Evolutionary conservation across 2,329 filamentous ascomycete species (phyloP).

Genomic region (Conoideocrella luteorostrata): DNA sequence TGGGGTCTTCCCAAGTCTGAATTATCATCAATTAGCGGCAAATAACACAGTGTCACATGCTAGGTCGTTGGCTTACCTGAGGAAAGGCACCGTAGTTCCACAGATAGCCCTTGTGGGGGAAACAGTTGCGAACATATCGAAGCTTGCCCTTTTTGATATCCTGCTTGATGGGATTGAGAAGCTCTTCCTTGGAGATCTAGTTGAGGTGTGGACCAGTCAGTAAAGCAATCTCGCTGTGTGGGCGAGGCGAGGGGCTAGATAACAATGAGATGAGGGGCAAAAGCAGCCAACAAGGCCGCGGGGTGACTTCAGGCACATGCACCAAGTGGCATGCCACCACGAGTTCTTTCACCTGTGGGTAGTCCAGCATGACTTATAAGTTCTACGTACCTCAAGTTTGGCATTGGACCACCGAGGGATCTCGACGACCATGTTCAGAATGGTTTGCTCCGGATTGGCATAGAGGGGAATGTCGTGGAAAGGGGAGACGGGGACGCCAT

Average conservation of each 20-base stretch:
- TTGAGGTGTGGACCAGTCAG: conserved; percentile 15
- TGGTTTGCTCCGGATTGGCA: conserved; percentile 89
- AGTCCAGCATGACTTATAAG: no score
- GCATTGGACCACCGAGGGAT: conserved; percentile 99
- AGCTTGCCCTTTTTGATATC: conserved; percentile 99
- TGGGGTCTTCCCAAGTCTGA: conserved; percentile 99
- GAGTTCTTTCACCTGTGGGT: no score
- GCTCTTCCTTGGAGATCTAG: conserved; percentile 97
- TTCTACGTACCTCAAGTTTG: conserved; percentile 81
- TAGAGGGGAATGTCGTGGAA: conserved; percentile 99
- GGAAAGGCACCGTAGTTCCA: conserved; percentile 99
- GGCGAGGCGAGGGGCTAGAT: background rate
- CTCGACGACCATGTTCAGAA: conserved; percentile 99
- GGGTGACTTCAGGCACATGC: background rate
- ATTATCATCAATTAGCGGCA: background rate
- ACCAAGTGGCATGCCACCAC: background rate
- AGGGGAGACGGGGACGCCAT: conserved; percentile 86
- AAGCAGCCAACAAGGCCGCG: background rate
- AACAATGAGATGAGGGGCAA: background rate
- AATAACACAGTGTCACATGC: background rate
- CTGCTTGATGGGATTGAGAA: conserved; percentile 98
- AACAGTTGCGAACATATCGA: conserved; percentile 98
- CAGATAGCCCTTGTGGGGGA: conserved; percentile 99
- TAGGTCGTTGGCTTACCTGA: conserved; percentile 54
- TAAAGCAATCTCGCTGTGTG: conserved; percentile 1